phyloP scores from a whole-genome alignment of 208 protist genomes.

The Trypanosoma brucei region DNA sequence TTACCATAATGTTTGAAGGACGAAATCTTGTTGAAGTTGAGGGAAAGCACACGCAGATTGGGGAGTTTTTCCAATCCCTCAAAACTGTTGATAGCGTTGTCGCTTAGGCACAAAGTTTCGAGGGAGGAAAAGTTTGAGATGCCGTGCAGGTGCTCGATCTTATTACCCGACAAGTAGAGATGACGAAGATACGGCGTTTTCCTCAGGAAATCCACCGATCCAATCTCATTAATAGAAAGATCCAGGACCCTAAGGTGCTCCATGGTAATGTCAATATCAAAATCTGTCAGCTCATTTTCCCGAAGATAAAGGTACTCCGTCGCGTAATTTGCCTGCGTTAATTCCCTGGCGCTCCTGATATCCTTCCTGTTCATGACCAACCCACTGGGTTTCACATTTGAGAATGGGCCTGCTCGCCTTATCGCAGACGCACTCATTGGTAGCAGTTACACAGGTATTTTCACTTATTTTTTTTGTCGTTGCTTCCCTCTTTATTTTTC shows the following conservation, averaged over 20 bases:
- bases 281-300: slow-evolving; percentile 87
- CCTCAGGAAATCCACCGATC: slow-evolving; percentile 77
- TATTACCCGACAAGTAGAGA: slow-evolving; percentile 91
- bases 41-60: slow-evolving; percentile 85
- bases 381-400: slow-evolving; percentile 61
- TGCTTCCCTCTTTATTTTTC: slow-evolving; percentile 13
- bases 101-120: slow-evolving; percentile 89
- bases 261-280: slow-evolving; percentile 78
- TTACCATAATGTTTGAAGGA: slow-evolving; percentile 82
- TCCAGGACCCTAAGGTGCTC: slow-evolving; percentile 87
- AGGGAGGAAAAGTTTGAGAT: slow-evolving; percentile 75
- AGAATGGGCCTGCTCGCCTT: slow-evolving; percentile 40
- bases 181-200: slow-evolving; percentile 80
- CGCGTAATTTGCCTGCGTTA: slow-evolving; percentile 69
- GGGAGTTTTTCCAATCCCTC: slow-evolving; percentile 83
- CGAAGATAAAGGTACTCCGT: slow-evolving; percentile 90
- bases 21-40: slow-evolving; percentile 92
- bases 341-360: slow-evolving; percentile 71
- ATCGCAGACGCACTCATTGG: slow-evolving; percentile 16
- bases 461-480: slow-evolving; percentile 14
- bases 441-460: slow-evolving; percentile 17
- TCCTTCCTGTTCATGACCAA: slow-evolving; percentile 82
- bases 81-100: slow-evolving; percentile 90
- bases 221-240: slow-evolving; percentile 91
- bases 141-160: slow-evolving; percentile 81